These are phyloP conservation scores for Pythium scleroteichum DNA, from an alignment of 352 stramenopile genomes.

Conservation along the genomic window DNA sequence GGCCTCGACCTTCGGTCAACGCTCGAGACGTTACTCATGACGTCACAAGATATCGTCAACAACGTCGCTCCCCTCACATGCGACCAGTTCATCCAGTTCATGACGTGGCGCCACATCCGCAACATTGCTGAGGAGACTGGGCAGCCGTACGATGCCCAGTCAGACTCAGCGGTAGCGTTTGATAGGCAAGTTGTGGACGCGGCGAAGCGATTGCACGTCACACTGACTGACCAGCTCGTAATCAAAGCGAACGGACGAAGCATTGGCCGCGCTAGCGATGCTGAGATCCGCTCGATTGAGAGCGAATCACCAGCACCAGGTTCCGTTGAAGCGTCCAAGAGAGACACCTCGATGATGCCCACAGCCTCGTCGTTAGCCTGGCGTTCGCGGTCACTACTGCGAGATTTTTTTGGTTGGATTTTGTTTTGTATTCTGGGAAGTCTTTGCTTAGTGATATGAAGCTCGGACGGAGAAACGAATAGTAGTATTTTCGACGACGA, in stretches of 20 bases:
- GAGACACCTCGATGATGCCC: neutral
- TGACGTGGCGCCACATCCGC: constrained; percentile 55
- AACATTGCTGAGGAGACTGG: constrained; percentile 48
- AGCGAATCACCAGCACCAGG: neutral
- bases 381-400: too few relatives aligned
- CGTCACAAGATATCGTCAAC: constrained; percentile 43
- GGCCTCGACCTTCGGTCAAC: constrained; percentile 52
- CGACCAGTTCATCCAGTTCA: constrained; percentile 45
- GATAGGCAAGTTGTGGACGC: constrained; percentile 35
- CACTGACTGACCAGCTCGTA: constrained; percentile 4
- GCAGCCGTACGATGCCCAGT: constrained; percentile 52
- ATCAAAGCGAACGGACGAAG: constrained; percentile 10
- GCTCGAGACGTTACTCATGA: constrained; percentile 68
- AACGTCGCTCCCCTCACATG: constrained; percentile 32
- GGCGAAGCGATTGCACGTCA: constrained; percentile 5
- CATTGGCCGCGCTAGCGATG: neutral
- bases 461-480: neutral
- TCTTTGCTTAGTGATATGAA: too few relatives aligned
- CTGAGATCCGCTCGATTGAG: neutral
- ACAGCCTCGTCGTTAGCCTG: neutral
- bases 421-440: too few relatives aligned
- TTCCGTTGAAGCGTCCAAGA: neutral
- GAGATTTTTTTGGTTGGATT: too few relatives aligned
- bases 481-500: neutral
- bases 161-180: constrained; percentile 49